A percentile compares a stretch with the other conserved stretches of the same genome.
phyloP scores from a whole-genome alignment of 805 yeast species.

The Komagataella ulmi region DNA sequence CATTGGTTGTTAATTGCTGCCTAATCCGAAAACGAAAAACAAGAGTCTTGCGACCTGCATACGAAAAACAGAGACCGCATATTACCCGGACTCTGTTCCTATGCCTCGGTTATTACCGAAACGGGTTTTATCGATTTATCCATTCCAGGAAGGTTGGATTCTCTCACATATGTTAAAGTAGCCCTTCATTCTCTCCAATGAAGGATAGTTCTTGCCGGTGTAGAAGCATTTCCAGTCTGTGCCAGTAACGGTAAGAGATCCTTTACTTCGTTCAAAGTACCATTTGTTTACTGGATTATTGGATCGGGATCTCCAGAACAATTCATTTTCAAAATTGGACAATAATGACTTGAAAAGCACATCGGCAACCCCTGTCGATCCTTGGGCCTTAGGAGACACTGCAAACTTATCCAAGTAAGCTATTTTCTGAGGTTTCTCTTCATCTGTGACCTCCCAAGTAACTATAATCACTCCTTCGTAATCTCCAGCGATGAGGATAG shows the following conservation, averaged over 20 bases:
- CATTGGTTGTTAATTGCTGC: neutral
- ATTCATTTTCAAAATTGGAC: conserved; percentile 51
- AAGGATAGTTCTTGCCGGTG: conserved; percentile 20
- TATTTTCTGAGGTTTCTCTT: conserved; percentile 18
- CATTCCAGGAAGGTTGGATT: conserved; percentile 43
- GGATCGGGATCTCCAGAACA: conserved; percentile 83
- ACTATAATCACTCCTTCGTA: conserved; percentile 92
- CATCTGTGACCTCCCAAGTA: conserved; percentile 51
- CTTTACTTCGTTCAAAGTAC: conserved; percentile 87
- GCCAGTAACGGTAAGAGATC: conserved; percentile 37
- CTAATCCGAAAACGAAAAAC: neutral
- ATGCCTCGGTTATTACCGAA: neutral
- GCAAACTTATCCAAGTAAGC: conserved; percentile 94
- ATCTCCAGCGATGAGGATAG: conserved; percentile 78
- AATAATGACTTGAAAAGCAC: conserved; percentile 75
- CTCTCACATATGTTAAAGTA: conserved; percentile 39
- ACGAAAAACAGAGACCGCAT: neutral
- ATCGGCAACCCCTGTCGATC: conserved; percentile 89
- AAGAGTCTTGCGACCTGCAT: neutral
- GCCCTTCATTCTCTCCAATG: conserved; percentile 23
- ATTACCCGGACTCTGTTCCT: neutral
- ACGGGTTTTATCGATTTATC: neutral
- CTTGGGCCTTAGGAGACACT: conserved; percentile 71
- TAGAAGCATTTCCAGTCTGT: conserved; percentile 26
- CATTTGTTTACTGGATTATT: conserved; percentile 91